Evolutionary conservation across 148 eudicot genomes (phyloP), one percentile per base, ranked within the genome.

Genomic region (Silene conica): DNA sequence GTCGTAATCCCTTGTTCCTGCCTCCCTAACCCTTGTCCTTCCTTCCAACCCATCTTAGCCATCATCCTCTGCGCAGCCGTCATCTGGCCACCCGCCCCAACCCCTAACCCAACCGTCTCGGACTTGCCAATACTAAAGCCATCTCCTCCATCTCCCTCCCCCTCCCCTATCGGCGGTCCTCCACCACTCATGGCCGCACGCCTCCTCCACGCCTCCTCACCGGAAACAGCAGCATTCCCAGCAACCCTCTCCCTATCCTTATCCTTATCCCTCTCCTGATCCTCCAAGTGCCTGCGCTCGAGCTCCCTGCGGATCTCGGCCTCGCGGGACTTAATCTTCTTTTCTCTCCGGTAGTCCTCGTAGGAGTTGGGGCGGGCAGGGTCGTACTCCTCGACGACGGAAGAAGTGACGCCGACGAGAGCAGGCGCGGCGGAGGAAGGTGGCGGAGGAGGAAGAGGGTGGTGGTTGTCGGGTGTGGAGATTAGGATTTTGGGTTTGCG

Each of bases 21-120:
- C 72, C 82, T 91, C 72, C 98, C 98, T 26, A 94, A 71, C 45
- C 98, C 98, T 61, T 94, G 98, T 63, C 98, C 98, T 52, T 83
- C 80, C 70, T 94, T 94, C 98, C 98, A 94, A 57, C 98, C 98
- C 98, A 94, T 94, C 78, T 88, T 94, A 12, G 97, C 97, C 98
- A 94, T 94, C 98, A 94, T 94, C 75, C 98, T 83, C 81, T 94
- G 98, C 0, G 98, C 98, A 0, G 93, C 93, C 9, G 97, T 94
- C 98, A 94, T 94, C 52, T 91, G 90, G 69, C 98, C 98, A 1
- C 96, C 98, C 0, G 97, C 97, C 31, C 98, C 98, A 0, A 94
- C 80, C 15, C 98, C 98, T 58, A 94, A 76, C 9, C 98, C 98
- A 1, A 85, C 97, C 11, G 88, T 87, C 78, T 91, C 98, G 26